Base-by-base conservation (phyloP, 495 filamentous ascomycete genomes). In the Aspergillus cavernicola region DNA sequence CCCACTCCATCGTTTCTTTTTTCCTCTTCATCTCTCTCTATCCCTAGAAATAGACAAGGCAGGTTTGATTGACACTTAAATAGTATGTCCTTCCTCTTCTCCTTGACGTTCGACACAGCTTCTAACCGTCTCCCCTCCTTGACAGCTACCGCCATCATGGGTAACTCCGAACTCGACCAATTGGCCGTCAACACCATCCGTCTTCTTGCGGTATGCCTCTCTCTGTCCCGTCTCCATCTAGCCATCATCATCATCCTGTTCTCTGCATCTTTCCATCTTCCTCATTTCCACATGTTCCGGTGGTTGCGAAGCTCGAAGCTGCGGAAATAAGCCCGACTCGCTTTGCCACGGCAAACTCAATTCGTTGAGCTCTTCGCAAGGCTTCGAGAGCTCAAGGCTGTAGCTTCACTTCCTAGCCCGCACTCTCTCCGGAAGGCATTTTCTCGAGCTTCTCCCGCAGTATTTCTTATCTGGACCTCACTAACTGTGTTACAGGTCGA, bases 141-240 rank as follows among this genome's bases (percentile, higher is more conserved):
- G 37, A 42, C 56, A 76, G 63, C 69, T 68, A 61, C 60, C 64
- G 75, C 75, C 74, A 95, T 77, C 75, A 98, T 98, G 93, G 84
- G 83, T 76, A 96, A 86, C 80, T 78, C 77, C 62, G 85, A 98
- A 64, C 65, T 83, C 63, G 93, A 99, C 70, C 76, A 86, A 79
- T 83, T 90, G 70, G 87, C 88, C 64, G 88, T 99, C 75, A 97
- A 97, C 86, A 95, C 92, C 68, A 97, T 97, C 77, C 90, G 95
- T 69, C 67, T 90, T 64, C 83, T 98, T 61, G 92, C 93, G 60
- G 93, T 98, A 87, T 33, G 73, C 57, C 32, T 54, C 37, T 32
- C 8, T 19, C 26, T 44, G 19, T 56, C 13, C 33, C 38, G 24
- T 37, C 29, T 38, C 54, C 33, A 36, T 40, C 12, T 58, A 20